Percentiles rank a stretch among this genome's conserved stretches.
Conservation (phyloP, 1,284 basidiomycete genomes). For the Papiliotrema laurentii region DNA sequence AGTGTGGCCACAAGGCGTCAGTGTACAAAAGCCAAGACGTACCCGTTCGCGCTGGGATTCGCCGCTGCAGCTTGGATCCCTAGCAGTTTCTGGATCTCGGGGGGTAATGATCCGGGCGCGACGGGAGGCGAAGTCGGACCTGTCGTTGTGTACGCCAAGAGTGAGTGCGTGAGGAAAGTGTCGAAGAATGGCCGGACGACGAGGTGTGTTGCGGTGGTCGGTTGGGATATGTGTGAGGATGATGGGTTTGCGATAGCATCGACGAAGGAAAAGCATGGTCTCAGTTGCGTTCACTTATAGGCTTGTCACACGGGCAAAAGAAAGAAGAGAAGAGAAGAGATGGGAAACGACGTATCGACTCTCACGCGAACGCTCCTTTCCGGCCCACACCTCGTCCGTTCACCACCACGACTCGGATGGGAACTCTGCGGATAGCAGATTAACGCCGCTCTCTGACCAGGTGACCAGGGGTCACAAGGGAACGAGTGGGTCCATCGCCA, state of each 20-base stretch:
- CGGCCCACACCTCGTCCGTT: no score
- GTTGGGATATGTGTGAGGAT: background rate
- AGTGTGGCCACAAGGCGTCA: no score
- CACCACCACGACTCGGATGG: no score
- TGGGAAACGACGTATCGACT: background rate
- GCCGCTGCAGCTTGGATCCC: constrained; percentile 10
- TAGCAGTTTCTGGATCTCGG: constrained; percentile 39
- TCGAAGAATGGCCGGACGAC: background rate
- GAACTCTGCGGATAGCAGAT: no score
- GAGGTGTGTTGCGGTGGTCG: background rate
- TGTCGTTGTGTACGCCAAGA: constrained; percentile 10
- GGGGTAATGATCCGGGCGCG: constrained; percentile 22
- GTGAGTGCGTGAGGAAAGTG: background rate
- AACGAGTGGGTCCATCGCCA: no score
- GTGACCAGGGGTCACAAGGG: no score
- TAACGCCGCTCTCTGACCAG: no score
- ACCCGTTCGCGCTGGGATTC: no score
- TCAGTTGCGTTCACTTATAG: constrained; percentile 9
- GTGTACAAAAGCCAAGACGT: no score
- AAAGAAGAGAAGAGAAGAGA: background rate
- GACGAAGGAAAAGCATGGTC: constrained; percentile 9
- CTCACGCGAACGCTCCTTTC: no score
- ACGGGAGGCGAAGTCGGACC: constrained; percentile 9
- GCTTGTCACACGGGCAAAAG: background rate
- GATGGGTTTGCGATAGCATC: constrained; percentile 3